Base-by-base conservation (phyloP, 2,329 filamentous ascomycete genomes). In the Leptographium lundbergii region DNA sequence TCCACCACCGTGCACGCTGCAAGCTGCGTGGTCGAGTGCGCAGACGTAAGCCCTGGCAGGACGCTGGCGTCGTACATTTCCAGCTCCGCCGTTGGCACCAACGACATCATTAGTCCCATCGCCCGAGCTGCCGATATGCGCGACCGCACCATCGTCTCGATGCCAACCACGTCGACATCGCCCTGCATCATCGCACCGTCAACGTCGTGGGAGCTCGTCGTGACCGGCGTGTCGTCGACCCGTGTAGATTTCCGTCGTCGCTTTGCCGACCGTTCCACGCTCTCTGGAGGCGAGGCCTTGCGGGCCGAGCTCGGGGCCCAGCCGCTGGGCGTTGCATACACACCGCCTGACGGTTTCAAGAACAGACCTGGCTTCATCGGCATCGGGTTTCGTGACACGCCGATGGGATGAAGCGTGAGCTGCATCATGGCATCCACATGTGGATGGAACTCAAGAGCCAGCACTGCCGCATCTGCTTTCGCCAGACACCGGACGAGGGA, bases 151-250 rank as follows among this genome's bases (percentile, higher is more conserved):
- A 99, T 82, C 7, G 86, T 86, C 61, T 99, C 94, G 66, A 88
- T 82, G 36, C 94, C 91, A 29, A 99, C 91, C 50, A 99, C 78
- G 68, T 99, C 95, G 54, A 97, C 86, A 67, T 99, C 95, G 57
- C 95, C 94, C 69, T 92, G 89, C 77, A 99, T 91, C 87, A 99
- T 96, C 65, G 95, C 91, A 11, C 91, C 94, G 70, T 99, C 94
- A 22, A 99, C 90, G 70, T 99, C 96, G 71, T 99, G 94, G 1
- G 87, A 82, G n/a, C 87, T 76, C n/a, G 75, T 81, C 4, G 80
- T 73, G 1, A 81, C 74, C 1, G 81, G 75, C 10, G 80, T 73
- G 32, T 91, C 87, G 58, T 94, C 89, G 24, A 81, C 74, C 75
- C 95, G 95, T n/a, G 88, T 85, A 0, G 88, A 88, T 71, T 91